Percentiles rank a stretch among this genome's conserved stretches.
These are phyloP conservation scores for Colletotrichum tabaci DNA, from an alignment of 2,329 filamentous ascomycete species.

Conservation along the genomic window DNA sequence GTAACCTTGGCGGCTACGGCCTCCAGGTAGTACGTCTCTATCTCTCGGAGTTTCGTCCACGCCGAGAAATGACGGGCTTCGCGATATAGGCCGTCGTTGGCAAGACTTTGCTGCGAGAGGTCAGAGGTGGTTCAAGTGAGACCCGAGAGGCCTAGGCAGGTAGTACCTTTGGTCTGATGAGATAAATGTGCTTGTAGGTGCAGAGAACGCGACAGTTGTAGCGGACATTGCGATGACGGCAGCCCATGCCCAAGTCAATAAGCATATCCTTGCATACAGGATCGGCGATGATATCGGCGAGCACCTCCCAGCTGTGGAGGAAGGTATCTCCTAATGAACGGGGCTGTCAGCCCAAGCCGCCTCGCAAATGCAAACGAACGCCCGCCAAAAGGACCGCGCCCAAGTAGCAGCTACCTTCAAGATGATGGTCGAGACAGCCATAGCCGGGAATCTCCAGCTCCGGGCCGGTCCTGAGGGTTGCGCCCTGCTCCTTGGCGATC, in stretches of 20 bases:
- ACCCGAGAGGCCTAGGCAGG: too few relatives aligned
- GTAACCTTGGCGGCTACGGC: background rate
- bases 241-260: constrained; percentile 73
- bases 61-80: constrained; percentile 59
- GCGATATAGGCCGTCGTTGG: constrained; percentile 56
- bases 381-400: background rate
- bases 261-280: constrained; percentile 75
- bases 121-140: background rate
- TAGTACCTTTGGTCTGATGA: constrained; percentile 78
- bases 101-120: constrained; percentile 44
- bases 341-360: constrained; percentile 74
- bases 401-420: constrained; percentile 4
- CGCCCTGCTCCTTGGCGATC: constrained; percentile 47
- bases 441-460: constrained; percentile 70
- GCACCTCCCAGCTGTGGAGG: constrained; percentile 73
- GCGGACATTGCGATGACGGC: constrained; percentile 63
- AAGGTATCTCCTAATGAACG: constrained; percentile 67
- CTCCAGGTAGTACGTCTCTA: constrained; percentile 12
- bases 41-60: constrained; percentile 54
- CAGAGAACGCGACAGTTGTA: constrained; percentile 56
- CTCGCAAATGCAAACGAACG: background rate
- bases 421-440: constrained; percentile 52
- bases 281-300: constrained; percentile 72
- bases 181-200: constrained; percentile 77
- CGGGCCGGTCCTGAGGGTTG: constrained; percentile 72